Base-by-base conservation (phyloP, 2,329 filamentous ascomycete genomes). In the Hymenoscyphus albidus region DNA sequence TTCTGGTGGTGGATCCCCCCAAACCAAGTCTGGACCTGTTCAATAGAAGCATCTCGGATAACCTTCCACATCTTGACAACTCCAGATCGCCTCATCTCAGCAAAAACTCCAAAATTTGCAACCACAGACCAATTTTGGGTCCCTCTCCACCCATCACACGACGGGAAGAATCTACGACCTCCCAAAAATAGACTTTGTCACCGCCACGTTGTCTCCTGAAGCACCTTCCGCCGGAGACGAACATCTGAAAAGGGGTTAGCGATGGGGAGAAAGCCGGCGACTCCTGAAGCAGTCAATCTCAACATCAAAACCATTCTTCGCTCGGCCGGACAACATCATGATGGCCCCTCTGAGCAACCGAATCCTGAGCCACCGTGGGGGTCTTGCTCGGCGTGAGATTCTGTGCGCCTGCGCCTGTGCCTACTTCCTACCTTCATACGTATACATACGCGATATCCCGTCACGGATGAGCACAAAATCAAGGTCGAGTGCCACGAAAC, bases 91-190 rank as follows among this genome's bases (percentile, higher is more conserved):
- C n/a, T 27, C 22, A 27, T 54, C 18, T 13, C 18, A 27, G 7
- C 18, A 22, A 54, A 27, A 54, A 27, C 48, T 54, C 48, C 18
- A 13, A 54, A 54, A 27, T 7, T 22, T 9, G 1, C n/a, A n/a
- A 54, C 18, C 48, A 54, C 48, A 54, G 48, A 54, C 48, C 18
- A 54, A 13, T 54, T 54, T 54, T 54, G 3, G 22, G 5, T 54
- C 13, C 18, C 48, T 54, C 48, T 27, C 48, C 48, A 54, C 48
- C 48, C 48, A 54, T 54, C 48, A 54, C 48, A 54, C 48, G 48
- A 54, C 48, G 48, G 22, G 48, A 54, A 54, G 48, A 35, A 54
- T 54, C 48, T 27, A 54, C 48, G 18, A 54, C 48, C 48, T 22
- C 48, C 35, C 48, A 22, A 54, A 54, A 54, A 54, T 54, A 54